phyloP scores from a whole-genome alignment of 2,329 filamentous ascomycete genomes.

The Chalara sp. region DNA sequence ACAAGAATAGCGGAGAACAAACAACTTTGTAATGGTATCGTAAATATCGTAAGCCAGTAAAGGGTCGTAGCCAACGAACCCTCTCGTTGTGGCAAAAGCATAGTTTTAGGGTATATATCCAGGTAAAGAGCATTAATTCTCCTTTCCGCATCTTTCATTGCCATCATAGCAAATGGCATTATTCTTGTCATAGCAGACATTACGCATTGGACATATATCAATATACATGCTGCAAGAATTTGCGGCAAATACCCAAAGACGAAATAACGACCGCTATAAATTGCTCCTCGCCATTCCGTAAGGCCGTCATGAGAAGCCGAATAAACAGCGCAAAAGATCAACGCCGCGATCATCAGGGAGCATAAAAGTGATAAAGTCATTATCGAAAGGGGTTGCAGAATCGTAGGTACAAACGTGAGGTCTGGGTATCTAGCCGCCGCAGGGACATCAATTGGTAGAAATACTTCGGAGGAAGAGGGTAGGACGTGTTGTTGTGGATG shows the following conservation, averaged over 20 bases:
- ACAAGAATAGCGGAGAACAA: constrained; percentile 61
- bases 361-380: constrained; percentile 53
- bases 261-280: constrained; percentile 73
- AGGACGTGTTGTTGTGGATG: neutral
- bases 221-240: constrained; percentile 61
- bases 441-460: constrained; percentile 39
- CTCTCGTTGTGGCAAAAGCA: constrained; percentile 61
- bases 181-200: constrained; percentile 69
- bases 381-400: constrained; percentile 62
- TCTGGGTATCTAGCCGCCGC: constrained; percentile 37
- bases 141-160: constrained; percentile 51
- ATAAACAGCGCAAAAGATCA: constrained; percentile 68
- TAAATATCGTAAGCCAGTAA: constrained; percentile 74
- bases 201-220: constrained; percentile 73
- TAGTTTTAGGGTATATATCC: constrained; percentile 51
- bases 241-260: constrained; percentile 81
- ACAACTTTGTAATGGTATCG: constrained; percentile 73
- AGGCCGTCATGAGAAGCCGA: constrained; percentile 58
- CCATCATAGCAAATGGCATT: constrained; percentile 72
- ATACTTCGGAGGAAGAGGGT: constrained; percentile 31
- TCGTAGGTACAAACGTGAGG: constrained; percentile 64
- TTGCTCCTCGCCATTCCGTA: constrained; percentile 55
- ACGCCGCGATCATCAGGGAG: constrained; percentile 61
- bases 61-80: constrained; percentile 60
- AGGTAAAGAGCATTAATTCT: constrained; percentile 62